phyloP scores from a whole-genome alignment of 257 asterid genomes.

The Cinchona pubescens region DNA sequence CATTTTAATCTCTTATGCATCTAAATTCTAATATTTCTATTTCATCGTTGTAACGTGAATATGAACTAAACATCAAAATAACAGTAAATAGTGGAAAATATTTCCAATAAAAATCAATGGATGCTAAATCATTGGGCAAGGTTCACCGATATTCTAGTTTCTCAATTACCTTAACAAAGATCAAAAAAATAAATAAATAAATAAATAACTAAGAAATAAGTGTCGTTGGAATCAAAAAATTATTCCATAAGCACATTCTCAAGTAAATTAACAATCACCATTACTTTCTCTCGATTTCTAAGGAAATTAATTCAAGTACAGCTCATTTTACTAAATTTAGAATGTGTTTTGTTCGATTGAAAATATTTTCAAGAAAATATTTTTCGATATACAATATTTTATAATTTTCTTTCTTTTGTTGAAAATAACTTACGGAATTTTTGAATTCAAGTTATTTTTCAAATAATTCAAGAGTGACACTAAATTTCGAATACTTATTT shows the following conservation, averaged over 20 bases:
- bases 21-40: too few species aligned
- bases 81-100: neutral
- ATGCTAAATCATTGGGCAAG: neutral
- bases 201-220: neutral
- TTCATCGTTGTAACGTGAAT: too few species aligned
- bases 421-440: too few species aligned
- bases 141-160: neutral
- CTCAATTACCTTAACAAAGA: neutral
- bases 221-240: neutral
- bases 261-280: neutral
- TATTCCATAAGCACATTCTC: slow-evolving; percentile 1
- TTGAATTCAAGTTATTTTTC: too few species aligned
- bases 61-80: neutral
- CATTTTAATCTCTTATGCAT: too few species aligned
- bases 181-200: neutral
- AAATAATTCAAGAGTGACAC: too few species aligned
- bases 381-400: too few species aligned
- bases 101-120: neutral
- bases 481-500: too few species aligned
- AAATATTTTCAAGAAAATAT: too few species aligned
- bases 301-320: neutral
- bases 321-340: neutral
- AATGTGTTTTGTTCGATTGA: too few species aligned
- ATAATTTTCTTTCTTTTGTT: too few species aligned
- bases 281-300: slow-evolving; percentile 2